Evolutionary conservation across 192 early-diverging fungal genomes (phyloP).

Genomic region (Linnemannia elongata): DNA sequence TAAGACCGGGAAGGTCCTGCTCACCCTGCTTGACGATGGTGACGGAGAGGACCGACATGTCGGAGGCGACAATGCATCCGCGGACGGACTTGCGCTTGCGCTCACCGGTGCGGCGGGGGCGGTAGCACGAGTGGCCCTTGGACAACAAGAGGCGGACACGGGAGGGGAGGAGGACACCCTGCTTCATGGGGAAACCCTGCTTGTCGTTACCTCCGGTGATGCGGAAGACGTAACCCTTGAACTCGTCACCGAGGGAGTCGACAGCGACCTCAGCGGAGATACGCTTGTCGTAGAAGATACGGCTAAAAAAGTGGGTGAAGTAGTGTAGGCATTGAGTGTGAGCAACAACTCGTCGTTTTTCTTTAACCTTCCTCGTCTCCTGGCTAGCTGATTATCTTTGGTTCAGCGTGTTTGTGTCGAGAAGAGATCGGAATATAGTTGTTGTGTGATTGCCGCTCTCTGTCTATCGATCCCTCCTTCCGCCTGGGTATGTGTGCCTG

Average conservation of each 20-base stretch:
- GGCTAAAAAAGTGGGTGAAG: slow-evolving; percentile 62
- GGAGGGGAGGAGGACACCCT: slow-evolving; percentile 88
- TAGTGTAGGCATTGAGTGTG: background rate
- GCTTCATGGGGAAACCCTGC: slow-evolving; percentile 99
- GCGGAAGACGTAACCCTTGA: slow-evolving; percentile 99
- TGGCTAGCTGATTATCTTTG: background rate
- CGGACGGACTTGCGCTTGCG: slow-evolving; percentile 99
- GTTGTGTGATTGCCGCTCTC: slow-evolving; percentile 5
- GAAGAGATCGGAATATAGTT: background rate
- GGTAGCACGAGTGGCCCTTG: slow-evolving; percentile 99
- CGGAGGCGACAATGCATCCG: slow-evolving; percentile 97
- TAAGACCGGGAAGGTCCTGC: slow-evolving; percentile 93
- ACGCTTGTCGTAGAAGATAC: slow-evolving; percentile 98
- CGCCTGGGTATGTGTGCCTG: background rate
- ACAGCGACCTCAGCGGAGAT: slow-evolving; percentile 96
- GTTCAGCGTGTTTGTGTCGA: background rate
- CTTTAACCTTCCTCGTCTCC: background rate
- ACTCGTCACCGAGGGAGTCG: slow-evolving; percentile 98
- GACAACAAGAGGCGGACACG: slow-evolving; percentile 87
- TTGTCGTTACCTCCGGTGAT: slow-evolving; percentile 99
- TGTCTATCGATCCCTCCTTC: background rate
- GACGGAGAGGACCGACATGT: slow-evolving; percentile 95
- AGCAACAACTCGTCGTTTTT: background rate
- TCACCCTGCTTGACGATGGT: slow-evolving; percentile 98
- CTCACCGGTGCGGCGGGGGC: slow-evolving; percentile 96